Percentiles rank a stretch among this genome's conserved stretches.
These are phyloP conservation scores for Syncephalis fuscata DNA, from an alignment of 371 early-diverging fungal genomes.

Conservation along the genomic window DNA sequence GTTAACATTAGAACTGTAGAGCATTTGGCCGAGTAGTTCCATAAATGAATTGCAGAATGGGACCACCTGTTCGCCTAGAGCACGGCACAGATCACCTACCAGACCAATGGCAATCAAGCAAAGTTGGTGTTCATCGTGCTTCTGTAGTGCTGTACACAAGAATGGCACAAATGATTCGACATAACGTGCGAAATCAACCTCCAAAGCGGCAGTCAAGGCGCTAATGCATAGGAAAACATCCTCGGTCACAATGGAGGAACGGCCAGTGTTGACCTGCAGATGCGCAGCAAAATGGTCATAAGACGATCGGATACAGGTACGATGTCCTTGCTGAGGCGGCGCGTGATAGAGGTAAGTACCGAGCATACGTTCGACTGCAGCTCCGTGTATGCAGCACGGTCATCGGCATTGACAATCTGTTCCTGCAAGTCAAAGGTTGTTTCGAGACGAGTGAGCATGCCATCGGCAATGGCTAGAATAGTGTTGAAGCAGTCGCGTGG, in stretches of 20 bases:
- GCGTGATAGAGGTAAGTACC: slow-evolving; percentile 65
- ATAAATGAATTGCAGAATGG: slow-evolving; percentile 73
- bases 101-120: slow-evolving; percentile 84
- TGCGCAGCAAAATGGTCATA: slow-evolving; percentile 64
- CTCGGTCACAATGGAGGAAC: slow-evolving; percentile 75
- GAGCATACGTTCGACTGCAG: slow-evolving; percentile 79
- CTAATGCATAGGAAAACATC: slow-evolving; percentile 85
- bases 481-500: slow-evolving; percentile 57
- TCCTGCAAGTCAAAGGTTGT: slow-evolving; percentile 32
- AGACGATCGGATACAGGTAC: slow-evolving; percentile 62
- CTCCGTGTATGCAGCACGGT: slow-evolving; percentile 60
- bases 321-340: slow-evolving; percentile 50
- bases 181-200: slow-evolving; percentile 69
- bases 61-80: slow-evolving; percentile 48
- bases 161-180: slow-evolving; percentile 70
- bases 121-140: slow-evolving; percentile 77
- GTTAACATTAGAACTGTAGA: slow-evolving; percentile 60
- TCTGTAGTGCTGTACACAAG: slow-evolving; percentile 62
- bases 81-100: slow-evolving; percentile 88
- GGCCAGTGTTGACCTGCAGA: slow-evolving; percentile 39
- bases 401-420: slow-evolving; percentile 64
- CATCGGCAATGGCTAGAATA: slow-evolving; percentile 50
- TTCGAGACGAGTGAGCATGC: slow-evolving; percentile 63
- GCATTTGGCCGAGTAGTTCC: slow-evolving; percentile 57
- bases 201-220: slow-evolving; percentile 66